These are phyloP conservation scores for Pachysandra terminalis DNA, from an alignment of 164 flowering plant species.

Conservation along the genomic window DNA sequence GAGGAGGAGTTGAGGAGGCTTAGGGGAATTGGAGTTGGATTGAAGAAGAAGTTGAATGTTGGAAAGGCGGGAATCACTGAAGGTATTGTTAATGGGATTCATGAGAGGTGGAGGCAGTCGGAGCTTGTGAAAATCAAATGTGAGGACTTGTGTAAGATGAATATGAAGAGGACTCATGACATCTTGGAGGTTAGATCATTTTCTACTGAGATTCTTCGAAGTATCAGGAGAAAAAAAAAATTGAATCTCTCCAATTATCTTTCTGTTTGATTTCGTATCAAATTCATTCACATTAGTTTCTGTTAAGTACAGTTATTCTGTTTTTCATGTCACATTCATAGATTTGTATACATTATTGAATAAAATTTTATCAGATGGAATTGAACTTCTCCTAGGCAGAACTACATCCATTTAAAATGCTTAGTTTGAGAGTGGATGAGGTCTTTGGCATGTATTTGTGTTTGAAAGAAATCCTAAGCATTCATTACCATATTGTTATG, in stretches of 20 bases:
- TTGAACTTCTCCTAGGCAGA: background rate
- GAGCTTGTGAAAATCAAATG: constrained; percentile 82
- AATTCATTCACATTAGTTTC: background rate
- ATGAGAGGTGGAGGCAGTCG: constrained; percentile 78
- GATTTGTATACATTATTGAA: background rate
- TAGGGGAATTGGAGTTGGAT: constrained; percentile 45
- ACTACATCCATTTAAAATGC: background rate
- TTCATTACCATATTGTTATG: no score
- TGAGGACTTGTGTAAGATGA: constrained; percentile 76
- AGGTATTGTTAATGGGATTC: constrained; percentile 93
- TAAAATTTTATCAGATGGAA: background rate
- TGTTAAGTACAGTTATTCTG: no score
- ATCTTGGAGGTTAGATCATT: constrained; percentile 59
- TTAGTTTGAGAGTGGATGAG: background rate
- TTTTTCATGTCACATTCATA: no score
- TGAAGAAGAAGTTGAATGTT: constrained; percentile 67
- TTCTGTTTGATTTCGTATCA: background rate
- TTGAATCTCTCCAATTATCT: no score
- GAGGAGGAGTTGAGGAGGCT: constrained; percentile 65
- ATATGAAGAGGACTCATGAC: constrained; percentile 97
- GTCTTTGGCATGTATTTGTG: background rate
- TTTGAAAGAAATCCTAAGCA: background rate
- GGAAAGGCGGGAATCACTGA: constrained; percentile 95
- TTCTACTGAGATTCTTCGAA: background rate
- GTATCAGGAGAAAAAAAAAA: background rate